A percentile compares a stretch with the other conserved stretches of the same genome.
Conservation (phyloP, 805 yeast species). For the Priceomyces medius region DNA sequence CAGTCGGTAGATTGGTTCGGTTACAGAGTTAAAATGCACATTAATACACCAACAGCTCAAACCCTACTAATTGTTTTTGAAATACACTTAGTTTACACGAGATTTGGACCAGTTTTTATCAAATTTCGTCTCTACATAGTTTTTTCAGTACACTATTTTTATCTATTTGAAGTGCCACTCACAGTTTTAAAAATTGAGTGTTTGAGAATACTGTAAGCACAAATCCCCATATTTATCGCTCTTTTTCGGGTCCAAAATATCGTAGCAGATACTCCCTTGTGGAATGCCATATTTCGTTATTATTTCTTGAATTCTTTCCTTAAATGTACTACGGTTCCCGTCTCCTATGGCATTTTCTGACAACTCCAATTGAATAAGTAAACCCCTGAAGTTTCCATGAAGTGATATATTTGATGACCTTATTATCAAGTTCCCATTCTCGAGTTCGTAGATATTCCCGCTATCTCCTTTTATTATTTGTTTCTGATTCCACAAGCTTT, state of each 20-base stretch:
- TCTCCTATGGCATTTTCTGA: constrained; percentile 16
- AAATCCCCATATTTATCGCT: constrained; percentile 39
- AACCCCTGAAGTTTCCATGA: constrained; percentile 72
- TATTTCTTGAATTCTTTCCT: constrained; percentile 24
- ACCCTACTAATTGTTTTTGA: no score
- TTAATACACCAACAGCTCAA: no score
- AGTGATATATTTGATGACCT: constrained; percentile 70
- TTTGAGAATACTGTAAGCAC: constrained; percentile 42
- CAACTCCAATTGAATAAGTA: constrained; percentile 58
- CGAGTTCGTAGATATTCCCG: constrained; percentile 62
- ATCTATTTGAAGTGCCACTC: no score
- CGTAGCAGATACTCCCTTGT: constrained; percentile 33
- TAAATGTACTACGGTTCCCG: constrained; percentile 11
- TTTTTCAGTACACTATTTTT: no score
- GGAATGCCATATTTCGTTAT: constrained; percentile 39
- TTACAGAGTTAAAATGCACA: no score
- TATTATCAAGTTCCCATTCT: constrained; percentile 50
- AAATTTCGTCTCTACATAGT: no score
- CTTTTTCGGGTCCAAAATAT: constrained; percentile 24
- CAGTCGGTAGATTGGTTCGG: no score
- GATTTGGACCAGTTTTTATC: no score
- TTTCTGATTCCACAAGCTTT: constrained; percentile 66
- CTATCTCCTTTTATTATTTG: constrained; percentile 75
- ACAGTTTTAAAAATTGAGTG: constrained; percentile 22
- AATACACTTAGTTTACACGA: no score